phyloP scores from a whole-genome alignment of 2,329 filamentous ascomycete genomes.

The Diplodia scrobiculata region DNA sequence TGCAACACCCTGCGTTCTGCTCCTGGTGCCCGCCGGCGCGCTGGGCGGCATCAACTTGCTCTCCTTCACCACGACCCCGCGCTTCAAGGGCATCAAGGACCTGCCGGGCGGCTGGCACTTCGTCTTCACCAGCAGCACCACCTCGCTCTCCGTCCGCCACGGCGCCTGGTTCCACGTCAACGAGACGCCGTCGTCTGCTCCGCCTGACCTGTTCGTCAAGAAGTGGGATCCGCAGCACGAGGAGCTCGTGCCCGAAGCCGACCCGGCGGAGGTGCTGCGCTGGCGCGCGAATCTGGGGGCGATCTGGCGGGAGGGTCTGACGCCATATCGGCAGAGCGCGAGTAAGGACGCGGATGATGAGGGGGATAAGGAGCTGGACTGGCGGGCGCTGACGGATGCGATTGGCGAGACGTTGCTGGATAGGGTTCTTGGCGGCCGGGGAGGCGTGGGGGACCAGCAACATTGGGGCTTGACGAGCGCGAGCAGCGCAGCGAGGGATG shows the following conservation, averaged over 20 bases:
- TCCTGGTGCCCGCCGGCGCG: constrained; percentile 51
- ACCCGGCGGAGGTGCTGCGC: constrained; percentile 49
- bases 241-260: constrained; percentile 49
- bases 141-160: constrained; percentile 61
- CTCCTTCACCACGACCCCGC: constrained; percentile 63
- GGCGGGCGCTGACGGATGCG: constrained; percentile 55
- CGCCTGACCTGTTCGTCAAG: constrained; percentile 55
- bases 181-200: constrained; percentile 35
- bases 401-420: constrained; percentile 55
- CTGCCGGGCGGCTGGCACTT: constrained; percentile 63
- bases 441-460: constrained; percentile 42
- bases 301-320: constrained; percentile 58
- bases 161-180: constrained; percentile 63
- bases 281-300: constrained; percentile 59
- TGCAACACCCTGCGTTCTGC: constrained; percentile 35
- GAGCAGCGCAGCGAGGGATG: constrained; percentile 58
- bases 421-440: constrained; percentile 54
- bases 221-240: constrained; percentile 58
- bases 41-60: constrained; percentile 60
- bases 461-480: constrained; percentile 61
- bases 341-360: constrained; percentile 37
- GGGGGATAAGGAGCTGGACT: constrained; percentile 54
- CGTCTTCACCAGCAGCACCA: constrained; percentile 61
- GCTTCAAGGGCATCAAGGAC: constrained; percentile 63
- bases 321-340: constrained; percentile 51